Conservation (phyloP, 805 yeast genomes). For the Candida awuae region DNA sequence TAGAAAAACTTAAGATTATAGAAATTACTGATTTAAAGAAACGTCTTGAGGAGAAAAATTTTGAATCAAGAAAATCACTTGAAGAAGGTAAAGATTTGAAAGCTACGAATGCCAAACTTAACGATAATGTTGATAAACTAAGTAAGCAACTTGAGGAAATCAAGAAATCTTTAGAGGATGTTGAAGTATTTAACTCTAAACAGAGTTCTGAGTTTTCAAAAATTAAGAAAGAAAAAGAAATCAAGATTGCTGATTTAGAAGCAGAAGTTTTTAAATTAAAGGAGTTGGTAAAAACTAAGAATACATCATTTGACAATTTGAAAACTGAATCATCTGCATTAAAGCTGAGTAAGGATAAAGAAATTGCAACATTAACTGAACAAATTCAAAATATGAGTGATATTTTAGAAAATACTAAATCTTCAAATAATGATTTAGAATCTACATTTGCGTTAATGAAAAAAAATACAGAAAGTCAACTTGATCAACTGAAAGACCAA, state of each 20-base stretch:
- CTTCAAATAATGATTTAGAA: constrained; percentile 3
- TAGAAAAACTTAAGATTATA: no score
- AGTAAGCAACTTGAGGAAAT: no score
- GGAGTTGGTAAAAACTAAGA: no score
- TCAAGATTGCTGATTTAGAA: background rate
- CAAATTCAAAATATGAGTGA: constrained; percentile 1
- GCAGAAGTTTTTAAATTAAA: background rate
- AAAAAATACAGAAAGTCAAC: background rate
- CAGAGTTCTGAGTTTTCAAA: no score
- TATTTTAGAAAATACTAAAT: constrained; percentile 1
- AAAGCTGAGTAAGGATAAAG: background rate
- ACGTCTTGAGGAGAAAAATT: no score
- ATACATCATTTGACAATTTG: background rate
- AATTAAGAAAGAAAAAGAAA: no score
- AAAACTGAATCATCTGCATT: background rate
- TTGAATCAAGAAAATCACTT: background rate
- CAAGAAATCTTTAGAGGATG: no score
- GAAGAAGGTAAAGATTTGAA: background rate
- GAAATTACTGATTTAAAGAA: no score
- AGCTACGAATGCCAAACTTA: no score
- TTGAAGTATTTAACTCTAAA: no score
- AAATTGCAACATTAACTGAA: background rate
- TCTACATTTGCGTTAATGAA: background rate
- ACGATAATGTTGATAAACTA: no score
- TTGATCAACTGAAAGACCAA: constrained; percentile 1